Evolutionary conservation across 2,329 filamentous ascomycete species (phyloP).

Genomic region (Pseudogymnoascus destructans): DNA sequence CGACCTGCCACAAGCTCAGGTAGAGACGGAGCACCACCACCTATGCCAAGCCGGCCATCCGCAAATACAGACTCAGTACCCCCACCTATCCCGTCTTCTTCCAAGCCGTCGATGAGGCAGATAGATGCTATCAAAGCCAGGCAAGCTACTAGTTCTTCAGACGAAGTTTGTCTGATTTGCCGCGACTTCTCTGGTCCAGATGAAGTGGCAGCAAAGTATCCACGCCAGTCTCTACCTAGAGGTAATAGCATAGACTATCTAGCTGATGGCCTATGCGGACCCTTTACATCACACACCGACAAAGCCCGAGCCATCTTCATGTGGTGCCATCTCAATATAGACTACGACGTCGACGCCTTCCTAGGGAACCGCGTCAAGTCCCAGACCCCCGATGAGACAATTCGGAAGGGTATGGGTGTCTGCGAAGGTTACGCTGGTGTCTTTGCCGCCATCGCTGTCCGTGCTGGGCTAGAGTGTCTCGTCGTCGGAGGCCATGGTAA

Average conservation of each 20-base stretch:
- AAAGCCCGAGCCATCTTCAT: constrained; percentile 88
- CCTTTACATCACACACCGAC: constrained; percentile 72
- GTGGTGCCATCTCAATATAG: constrained; percentile 90
- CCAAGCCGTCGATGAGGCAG: constrained; percentile 30
- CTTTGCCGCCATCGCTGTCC: constrained; percentile 63
- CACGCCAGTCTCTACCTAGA: constrained; percentile 54
- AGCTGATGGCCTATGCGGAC: constrained; percentile 61
- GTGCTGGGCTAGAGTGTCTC: constrained; percentile 66
- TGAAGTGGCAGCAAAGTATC: constrained; percentile 62
- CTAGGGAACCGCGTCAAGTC: constrained; percentile 56
- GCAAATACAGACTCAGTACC: constrained; percentile 16
- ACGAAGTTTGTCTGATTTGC: constrained; percentile 59
- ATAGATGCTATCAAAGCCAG: constrained; percentile 32
- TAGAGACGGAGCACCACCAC: neutral
- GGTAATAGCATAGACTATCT: constrained; percentile 52
- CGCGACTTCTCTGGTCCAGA: constrained; percentile 81
- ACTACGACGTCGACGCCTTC: constrained; percentile 70
- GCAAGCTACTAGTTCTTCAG: constrained; percentile 12
- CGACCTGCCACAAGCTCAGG: neutral
- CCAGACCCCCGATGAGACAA: constrained; percentile 57
- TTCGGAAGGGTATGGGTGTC: constrained; percentile 68
- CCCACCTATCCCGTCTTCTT: constrained; percentile 22
- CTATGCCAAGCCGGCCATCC: neutral
- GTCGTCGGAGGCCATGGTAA: constrained; percentile 74
- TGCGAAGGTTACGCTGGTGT: constrained; percentile 84